Evolutionary conservation across 2,329 filamentous ascomycete genomes (phyloP), one percentile per base, ranked within the genome.

Genomic region (Helicocarpus griseus): DNA sequence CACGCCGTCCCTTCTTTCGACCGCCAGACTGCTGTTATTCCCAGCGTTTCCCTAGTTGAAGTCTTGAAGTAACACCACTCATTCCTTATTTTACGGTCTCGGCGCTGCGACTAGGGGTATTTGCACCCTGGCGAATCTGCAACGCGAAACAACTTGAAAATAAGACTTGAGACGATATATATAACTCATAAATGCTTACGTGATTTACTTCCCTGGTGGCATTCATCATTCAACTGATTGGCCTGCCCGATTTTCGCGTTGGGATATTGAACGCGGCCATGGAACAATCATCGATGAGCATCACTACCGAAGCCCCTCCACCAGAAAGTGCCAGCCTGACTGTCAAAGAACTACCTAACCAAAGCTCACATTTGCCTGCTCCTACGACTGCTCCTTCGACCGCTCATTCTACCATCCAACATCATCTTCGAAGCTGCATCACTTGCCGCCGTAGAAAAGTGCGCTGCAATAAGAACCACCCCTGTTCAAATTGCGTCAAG

Each of bases 391-490:
- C 57, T 54, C n/a, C n/a, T n/a, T 55, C 56, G 29, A 39, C 41
- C 54, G 52, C 54, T 56, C 56, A 60, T 55, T 57, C 56, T 55
- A 56, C 59, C 7, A 56, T 59, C 7, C 59, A 54, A 35, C 57
- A 61, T 24, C 70, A 67, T 57, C 62, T 64, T 22, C 68, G 72
- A 53, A 74, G 71, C 55, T 74, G 72, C 60, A 61, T 73, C 17
- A 74, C 72, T 38, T 75, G 72, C 56, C 71, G 72, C 26, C 68
- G 69, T 39, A 63, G 72, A 38, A 75, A 75, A 54, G 72, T 76
- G 14, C 69, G 72, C 49, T 76, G 73, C 57, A 72, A 75, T 55
- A 76, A 75, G 60, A 58, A 66, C 29, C 65, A 69, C 11, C 73
- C 73, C 24, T 76, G 73, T 57, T 71, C 70, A 31, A 75, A 76